Conservation (phyloP, 2,329 filamentous ascomycete species). For the Alternaria consortialis region DNA sequence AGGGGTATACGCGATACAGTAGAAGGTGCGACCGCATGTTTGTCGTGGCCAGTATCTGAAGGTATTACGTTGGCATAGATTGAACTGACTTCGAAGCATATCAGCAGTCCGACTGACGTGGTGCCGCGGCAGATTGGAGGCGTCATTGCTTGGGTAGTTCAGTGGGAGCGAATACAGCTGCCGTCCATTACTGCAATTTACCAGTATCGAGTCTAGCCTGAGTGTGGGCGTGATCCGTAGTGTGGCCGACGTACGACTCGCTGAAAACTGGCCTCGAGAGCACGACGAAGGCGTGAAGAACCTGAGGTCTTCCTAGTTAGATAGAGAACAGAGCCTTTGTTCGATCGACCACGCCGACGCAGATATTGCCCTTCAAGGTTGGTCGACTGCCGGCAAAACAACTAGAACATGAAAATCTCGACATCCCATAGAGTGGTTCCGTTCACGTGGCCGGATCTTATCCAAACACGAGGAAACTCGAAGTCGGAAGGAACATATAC, state of each 20-base stretch:
- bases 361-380: background rate
- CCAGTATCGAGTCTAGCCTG: background rate
- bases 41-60: background rate
- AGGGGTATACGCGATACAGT: background rate
- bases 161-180: background rate
- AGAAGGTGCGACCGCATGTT: background rate
- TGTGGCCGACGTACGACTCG: background rate
- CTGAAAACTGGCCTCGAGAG: background rate
- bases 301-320: background rate
- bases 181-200: background rate
- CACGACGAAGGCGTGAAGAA: background rate
- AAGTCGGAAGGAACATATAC: background rate
- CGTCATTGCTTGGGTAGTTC: background rate
- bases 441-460: background rate
- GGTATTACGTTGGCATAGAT: background rate
- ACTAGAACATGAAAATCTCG: background rate
- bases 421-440: background rate
- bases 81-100: background rate
- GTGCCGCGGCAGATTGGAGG: background rate
- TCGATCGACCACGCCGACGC: background rate
- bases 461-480: background rate
- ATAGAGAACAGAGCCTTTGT: background rate
- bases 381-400: accelerated
- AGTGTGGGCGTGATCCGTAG: background rate
- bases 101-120: background rate